Percentiles rank a stretch among this genome's conserved stretches.
These are phyloP conservation scores for Trichophyton simii DNA, from an alignment of 2,329 filamentous ascomycete species.

Conservation along the genomic window DNA sequence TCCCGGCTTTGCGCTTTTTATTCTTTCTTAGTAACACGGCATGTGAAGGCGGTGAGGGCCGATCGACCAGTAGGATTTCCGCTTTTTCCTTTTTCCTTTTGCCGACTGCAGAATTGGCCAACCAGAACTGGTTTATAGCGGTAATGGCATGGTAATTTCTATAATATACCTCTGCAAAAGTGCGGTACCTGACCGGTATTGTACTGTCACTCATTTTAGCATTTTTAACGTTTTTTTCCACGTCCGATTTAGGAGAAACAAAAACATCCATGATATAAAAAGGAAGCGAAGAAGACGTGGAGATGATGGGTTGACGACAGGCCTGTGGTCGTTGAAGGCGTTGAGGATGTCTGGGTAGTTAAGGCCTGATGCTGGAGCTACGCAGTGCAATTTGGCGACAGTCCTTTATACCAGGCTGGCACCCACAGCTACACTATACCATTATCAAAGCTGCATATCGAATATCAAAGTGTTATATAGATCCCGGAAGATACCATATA, in stretches of 20 bases:
- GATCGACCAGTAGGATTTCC: not conserved
- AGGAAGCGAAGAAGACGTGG: not conserved
- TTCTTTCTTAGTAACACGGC: not conserved
- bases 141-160: not conserved
- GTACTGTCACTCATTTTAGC: not conserved
- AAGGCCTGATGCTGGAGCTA: too few relatives aligned
- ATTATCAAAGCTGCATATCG: not conserved
- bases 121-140: not conserved
- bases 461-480: not conserved
- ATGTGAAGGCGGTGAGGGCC: slow-evolving; percentile 7
- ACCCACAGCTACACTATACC: too few relatives aligned
- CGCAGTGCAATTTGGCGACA: too few relatives aligned
- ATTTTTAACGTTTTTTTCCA: not conserved
- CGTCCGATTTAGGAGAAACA: not conserved
- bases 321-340: not conserved
- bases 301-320: not conserved
- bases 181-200: not conserved
- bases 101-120: not conserved
- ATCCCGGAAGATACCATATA: not conserved
- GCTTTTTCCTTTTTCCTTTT: not conserved
- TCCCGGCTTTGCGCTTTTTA: not conserved
- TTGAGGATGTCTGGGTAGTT: not conserved
- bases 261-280: not conserved
- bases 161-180: not conserved
- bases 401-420: too few relatives aligned